A percentile compares a stretch with the other conserved stretches of the same genome.
Conservation (phyloP, 768 basidiomycete genomes). For the Austroboletus festivus region DNA sequence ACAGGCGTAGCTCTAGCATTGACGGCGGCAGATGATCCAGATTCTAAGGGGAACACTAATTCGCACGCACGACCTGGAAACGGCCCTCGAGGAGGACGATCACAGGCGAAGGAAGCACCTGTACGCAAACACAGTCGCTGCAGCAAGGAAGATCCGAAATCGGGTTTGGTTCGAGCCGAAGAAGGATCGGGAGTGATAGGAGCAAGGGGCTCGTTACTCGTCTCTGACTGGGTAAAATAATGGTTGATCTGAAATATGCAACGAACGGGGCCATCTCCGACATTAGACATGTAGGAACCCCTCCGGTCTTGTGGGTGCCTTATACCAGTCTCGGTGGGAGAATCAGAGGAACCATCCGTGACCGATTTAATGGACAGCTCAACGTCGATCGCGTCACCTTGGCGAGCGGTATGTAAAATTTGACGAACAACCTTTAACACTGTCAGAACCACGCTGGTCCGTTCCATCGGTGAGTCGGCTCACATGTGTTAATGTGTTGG, state of each 20-base stretch:
- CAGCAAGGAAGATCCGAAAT: slow-evolving; percentile 52
- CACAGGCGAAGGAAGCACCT: slow-evolving; percentile 42
- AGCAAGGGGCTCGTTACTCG: slow-evolving; percentile 7
- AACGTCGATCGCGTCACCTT: slow-evolving; percentile 82
- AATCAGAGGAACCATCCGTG: slow-evolving; percentile 23
- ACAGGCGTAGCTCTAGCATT: slow-evolving; percentile 39
- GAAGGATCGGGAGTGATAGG: slow-evolving; percentile 10
- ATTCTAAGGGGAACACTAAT: slow-evolving; percentile 60
- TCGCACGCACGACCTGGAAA: slow-evolving; percentile 58
- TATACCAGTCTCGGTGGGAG: slow-evolving; percentile 24
- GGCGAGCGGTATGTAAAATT: slow-evolving; percentile 62
- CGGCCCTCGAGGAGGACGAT: slow-evolving; percentile 41
- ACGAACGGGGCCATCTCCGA: slow-evolving; percentile 41
- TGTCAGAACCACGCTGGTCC: slow-evolving; percentile 15
- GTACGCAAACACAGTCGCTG: slow-evolving; percentile 60
- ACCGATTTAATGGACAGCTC: slow-evolving; percentile 60
- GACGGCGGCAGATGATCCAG: slow-evolving; percentile 47
- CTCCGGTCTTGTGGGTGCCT: slow-evolving; percentile 21
- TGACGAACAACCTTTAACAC: slow-evolving; percentile 73
- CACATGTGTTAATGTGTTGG: slow-evolving; percentile 82
- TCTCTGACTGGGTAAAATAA: slow-evolving; percentile 34
- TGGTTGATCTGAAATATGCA: slow-evolving; percentile 60
- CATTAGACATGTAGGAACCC: slow-evolving; percentile 24
- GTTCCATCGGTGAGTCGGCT: slow-evolving; percentile 32
- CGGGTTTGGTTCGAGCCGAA: slow-evolving; percentile 32